Evolutionary conservation across 768 basidiomycete species (phyloP).

Genomic region (Boletellus ananiceps): DNA sequence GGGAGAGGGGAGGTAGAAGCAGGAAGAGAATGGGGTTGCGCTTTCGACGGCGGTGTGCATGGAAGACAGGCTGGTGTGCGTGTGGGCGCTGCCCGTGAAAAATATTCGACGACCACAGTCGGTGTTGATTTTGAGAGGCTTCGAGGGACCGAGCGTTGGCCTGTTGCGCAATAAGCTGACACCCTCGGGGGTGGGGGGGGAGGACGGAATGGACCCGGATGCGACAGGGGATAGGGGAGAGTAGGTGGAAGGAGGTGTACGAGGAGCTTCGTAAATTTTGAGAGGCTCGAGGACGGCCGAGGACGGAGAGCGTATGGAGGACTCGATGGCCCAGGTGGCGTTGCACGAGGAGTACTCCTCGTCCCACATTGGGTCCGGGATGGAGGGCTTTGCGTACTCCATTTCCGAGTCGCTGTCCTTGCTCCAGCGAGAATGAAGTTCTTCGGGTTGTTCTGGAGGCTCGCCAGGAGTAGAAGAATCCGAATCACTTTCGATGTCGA

Average conservation of each 20-base stretch:
- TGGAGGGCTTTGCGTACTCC: slow-evolving; percentile 29
- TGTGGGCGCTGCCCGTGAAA: slow-evolving; percentile 40
- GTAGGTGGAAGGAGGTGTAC: slow-evolving; percentile 49
- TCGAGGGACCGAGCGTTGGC: slow-evolving; percentile 32
- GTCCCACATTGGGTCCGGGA: slow-evolving; percentile 29
- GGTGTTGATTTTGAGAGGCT: slow-evolving; percentile 60
- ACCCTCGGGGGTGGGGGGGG: slow-evolving; percentile 57
- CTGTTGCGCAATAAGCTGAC: slow-evolving; percentile 38
- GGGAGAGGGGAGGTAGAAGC: slow-evolving; percentile 49
- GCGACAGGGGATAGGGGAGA: slow-evolving; percentile 42
- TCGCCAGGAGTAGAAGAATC: slow-evolving; percentile 49
- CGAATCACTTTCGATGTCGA: slow-evolving; percentile 59
- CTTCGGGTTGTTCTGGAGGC: slow-evolving; percentile 35
- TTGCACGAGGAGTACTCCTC: slow-evolving; percentile 42
- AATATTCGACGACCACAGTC: slow-evolving; percentile 33
- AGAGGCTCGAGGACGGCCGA: slow-evolving; percentile 33
- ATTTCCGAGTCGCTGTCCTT: slow-evolving; percentile 40
- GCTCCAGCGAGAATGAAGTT: slow-evolving; percentile 56
- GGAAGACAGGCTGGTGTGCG: slow-evolving; percentile 47
- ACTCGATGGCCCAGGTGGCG: slow-evolving; percentile 54
- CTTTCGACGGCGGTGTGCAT: slow-evolving; percentile 75
- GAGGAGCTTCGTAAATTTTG: slow-evolving; percentile 43
- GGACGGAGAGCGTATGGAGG: slow-evolving; percentile 45
- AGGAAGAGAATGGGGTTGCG: slow-evolving; percentile 53
- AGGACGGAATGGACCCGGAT: slow-evolving; percentile 39